Evolutionary conservation across 2,329 filamentous ascomycete species (phyloP).

Genomic region (Sphaerostilbella broomeana): DNA sequence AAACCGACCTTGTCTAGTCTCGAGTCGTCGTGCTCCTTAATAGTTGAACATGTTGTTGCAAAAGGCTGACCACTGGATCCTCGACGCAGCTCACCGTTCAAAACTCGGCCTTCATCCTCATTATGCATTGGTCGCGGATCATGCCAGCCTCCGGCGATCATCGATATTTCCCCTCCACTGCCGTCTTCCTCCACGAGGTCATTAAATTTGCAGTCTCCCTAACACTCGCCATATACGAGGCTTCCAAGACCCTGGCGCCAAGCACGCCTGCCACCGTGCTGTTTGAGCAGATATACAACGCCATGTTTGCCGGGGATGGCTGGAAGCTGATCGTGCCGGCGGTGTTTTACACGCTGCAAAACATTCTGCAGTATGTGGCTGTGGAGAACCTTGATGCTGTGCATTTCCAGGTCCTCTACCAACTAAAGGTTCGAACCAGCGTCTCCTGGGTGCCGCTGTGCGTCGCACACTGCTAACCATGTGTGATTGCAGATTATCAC

Average conservation of each 20-base stretch:
- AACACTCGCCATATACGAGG: slow-evolving; percentile 81
- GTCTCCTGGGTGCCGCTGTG: background rate
- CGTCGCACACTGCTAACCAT: background rate
- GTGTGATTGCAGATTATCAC: slow-evolving; percentile 59
- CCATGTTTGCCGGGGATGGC: slow-evolving; percentile 81
- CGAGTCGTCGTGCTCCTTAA: too few relatives aligned
- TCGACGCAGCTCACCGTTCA: slow-evolving; percentile 58
- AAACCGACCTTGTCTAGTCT: too few relatives aligned
- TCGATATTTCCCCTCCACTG: slow-evolving; percentile 88
- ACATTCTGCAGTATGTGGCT: slow-evolving; percentile 87
- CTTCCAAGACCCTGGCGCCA: slow-evolving; percentile 68
- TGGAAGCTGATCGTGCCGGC: slow-evolving; percentile 94
- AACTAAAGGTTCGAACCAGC: slow-evolving; percentile 61
- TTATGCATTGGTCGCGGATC: slow-evolving; percentile 90
- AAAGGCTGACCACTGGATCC: background rate
- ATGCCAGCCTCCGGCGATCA: slow-evolving; percentile 82
- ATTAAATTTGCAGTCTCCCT: slow-evolving; percentile 83
- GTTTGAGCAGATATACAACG: slow-evolving; percentile 70
- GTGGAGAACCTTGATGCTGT: slow-evolving; percentile 87
- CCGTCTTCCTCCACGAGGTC: slow-evolving; percentile 88
- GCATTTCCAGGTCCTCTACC: slow-evolving; percentile 88
- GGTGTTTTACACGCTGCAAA: slow-evolving; percentile 81
- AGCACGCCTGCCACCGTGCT: slow-evolving; percentile 75
- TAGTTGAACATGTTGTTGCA: background rate
- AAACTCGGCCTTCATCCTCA: slow-evolving; percentile 71